Evolutionary conservation across 2,329 filamentous ascomycete genomes (phyloP), one percentile per base, ranked within the genome.

Genomic region (Diaporthe sp.): DNA sequence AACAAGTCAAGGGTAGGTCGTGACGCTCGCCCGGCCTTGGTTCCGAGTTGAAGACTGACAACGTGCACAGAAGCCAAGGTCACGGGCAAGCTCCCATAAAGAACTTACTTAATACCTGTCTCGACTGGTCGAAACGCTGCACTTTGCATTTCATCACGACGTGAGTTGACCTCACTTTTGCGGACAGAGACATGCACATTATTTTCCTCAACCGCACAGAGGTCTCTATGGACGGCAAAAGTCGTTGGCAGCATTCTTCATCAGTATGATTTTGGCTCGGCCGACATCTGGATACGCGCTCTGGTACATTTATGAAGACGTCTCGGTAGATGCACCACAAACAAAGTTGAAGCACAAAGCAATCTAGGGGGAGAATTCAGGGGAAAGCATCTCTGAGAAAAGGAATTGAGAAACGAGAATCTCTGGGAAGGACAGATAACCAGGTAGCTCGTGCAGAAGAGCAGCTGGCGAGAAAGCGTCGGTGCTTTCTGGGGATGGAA

Each of bases 1-100:
- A 98, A 80, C 96, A 98, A 87, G 96, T 98, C 81, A 95, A 92
- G 85, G 94, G 91, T 92, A 85, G 77, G 85, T 79, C 58, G 12
- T 30, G 25, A 17, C 25, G 52, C 4, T 52, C 28, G 7, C 33
- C 40, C 15, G 4, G n/a, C 17, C 25, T 73, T 28, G 22, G 1
- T 38, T 64, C 42, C 74, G 77, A 77, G 15, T 64, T 64, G 45
- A 15, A 73, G 25, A 68, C 82, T 86, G 80, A 86, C 75, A 67
- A 19, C 22, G 2, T 13, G 35, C 68, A 74, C 79, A 92, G 93
- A 95, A 81, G 93, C 93, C 78, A 94, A 92, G 81, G 88, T 90
- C 42, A 92, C 94, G 30, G 93, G 94, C 78, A 95, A 94, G 84
- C 85, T 95, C 76, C 83, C 82, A 76, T 90, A 84, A 81, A 77